Percentiles rank a stretch among this genome's conserved stretches.
Evolutionary conservation across 1,284 basidiomycete species (phyloP).

Genomic region (Ceratobasidium sp.): DNA sequence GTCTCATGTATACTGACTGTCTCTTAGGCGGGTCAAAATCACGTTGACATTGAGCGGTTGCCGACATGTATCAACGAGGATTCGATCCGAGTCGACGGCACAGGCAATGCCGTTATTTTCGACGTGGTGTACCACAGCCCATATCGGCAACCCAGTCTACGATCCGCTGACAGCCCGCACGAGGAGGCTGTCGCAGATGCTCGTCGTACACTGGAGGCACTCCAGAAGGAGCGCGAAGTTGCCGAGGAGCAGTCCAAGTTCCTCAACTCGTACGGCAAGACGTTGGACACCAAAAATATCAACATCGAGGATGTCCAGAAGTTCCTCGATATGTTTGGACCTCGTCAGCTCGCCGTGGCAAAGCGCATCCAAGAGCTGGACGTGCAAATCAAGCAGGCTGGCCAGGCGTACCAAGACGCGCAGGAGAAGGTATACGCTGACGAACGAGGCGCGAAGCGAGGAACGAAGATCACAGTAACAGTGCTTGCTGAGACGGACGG

Average conservation of each 20-base stretch:
- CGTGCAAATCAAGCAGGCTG: conserved; percentile 44
- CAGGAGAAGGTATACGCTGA: conserved; percentile 43
- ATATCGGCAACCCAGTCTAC: not conserved
- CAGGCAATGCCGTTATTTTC: conserved; percentile 52
- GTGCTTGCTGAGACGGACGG: conserved; percentile 49
- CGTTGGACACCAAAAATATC: conserved; percentile 47
- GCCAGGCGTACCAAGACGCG: conserved; percentile 44
- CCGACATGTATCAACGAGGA: conserved; percentile 48
- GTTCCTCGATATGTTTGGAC: conserved; percentile 50
- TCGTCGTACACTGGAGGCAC: conserved; percentile 29
- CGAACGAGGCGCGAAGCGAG: conserved; percentile 46
- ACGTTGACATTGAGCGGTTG: conserved; percentile 51
- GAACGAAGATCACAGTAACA: conserved; percentile 49
- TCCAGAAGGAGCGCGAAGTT: conserved; percentile 46
- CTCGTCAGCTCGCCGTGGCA: conserved; percentile 45
- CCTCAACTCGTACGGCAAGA: conserved; percentile 49
- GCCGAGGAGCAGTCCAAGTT: conserved; percentile 44
- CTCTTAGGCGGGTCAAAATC: conserved; percentile 53
- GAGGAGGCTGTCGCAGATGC: conserved; percentile 45
- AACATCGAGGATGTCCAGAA: conserved; percentile 42
- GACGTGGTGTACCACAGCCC: conserved; percentile 52
- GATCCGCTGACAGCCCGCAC: not conserved
- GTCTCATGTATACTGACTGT: too few species aligned
- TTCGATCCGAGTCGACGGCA: conserved; percentile 50
- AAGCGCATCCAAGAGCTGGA: conserved; percentile 38